A percentile compares a stretch with the other conserved stretches of the same genome.
Conservation (phyloP, 768 basidiomycete species). For the Boletus fagicola region DNA sequence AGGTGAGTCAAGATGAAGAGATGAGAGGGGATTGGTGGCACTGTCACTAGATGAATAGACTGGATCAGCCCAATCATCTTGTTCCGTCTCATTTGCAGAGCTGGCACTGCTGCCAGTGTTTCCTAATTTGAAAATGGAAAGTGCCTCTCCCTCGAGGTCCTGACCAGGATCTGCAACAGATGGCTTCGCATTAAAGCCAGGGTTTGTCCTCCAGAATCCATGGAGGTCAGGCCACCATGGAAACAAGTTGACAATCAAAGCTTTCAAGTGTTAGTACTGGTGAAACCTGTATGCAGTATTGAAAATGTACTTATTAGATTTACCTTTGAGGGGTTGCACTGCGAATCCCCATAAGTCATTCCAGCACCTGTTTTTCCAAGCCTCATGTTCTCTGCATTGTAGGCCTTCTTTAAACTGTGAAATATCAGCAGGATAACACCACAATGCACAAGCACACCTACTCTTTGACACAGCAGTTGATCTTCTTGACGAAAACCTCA, state of each 20-base stretch:
- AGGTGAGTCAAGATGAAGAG: no score
- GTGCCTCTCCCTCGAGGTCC: neutral
- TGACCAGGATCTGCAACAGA: neutral
- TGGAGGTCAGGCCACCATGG: neutral
- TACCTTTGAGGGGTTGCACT: neutral
- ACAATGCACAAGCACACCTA: neutral
- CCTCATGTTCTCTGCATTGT: neutral
- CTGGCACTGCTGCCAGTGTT: neutral
- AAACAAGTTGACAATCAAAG: neutral
- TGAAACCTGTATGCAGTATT: neutral
- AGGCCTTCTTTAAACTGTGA: neutral
- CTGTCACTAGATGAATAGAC: neutral
- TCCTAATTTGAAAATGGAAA: neutral
- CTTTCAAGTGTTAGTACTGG: neutral
- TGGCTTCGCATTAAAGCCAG: neutral
- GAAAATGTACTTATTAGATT: neutral
- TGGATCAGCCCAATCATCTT: neutral
- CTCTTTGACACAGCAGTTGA: neutral
- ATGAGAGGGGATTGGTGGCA: neutral
- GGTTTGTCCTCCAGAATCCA: neutral
- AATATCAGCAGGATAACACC: neutral
- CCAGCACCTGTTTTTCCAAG: neutral
- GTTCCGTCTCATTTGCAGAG: neutral
- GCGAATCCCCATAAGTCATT: neutral
- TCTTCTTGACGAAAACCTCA: neutral